A percentile compares a stretch with the other conserved stretches of the same genome.
Conservation (phyloP, 768 basidiomycete species). For the Mycena leptocephala region DNA sequence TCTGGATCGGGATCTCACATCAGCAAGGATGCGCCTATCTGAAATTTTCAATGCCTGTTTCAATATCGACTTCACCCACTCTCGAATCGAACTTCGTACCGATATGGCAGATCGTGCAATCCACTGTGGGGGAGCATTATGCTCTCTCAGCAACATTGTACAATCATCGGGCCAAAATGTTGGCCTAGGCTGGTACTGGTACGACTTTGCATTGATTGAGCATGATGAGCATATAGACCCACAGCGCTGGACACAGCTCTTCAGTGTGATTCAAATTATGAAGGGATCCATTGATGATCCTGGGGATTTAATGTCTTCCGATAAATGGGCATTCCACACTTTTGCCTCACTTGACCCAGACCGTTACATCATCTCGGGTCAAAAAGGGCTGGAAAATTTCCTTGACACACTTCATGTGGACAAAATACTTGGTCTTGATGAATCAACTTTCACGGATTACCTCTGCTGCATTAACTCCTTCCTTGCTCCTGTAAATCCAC, state of each 20-base stretch:
- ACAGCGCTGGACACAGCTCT: too few relatives aligned
- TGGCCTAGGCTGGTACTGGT: too few relatives aligned
- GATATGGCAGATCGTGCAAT: not conserved
- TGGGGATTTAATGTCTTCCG: not conserved
- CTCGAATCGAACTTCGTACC: not conserved
- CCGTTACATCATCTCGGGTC: too few relatives aligned
- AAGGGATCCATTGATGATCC: not conserved
- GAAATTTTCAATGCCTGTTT: not conserved
- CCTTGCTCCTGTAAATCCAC: not conserved
- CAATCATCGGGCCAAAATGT: not conserved
- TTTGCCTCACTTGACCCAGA: not conserved
- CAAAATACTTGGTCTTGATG: not conserved
- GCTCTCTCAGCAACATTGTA: not conserved
- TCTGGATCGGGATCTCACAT: not conserved
- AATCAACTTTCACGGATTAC: not conserved
- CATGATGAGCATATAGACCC: too few relatives aligned
- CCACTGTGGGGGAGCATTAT: not conserved
- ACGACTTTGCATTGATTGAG: too few relatives aligned
- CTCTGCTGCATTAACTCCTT: conserved; percentile 7
- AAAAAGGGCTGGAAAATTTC: not conserved
- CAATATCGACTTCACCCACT: not conserved
- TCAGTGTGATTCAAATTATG: too few relatives aligned
- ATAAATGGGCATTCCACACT: not conserved
- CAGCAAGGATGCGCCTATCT: not conserved
- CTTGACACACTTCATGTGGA: not conserved